These are phyloP conservation scores for Eustoma russellianum DNA, from an alignment of 257 asterid genomes.

Conservation along the genomic window DNA sequence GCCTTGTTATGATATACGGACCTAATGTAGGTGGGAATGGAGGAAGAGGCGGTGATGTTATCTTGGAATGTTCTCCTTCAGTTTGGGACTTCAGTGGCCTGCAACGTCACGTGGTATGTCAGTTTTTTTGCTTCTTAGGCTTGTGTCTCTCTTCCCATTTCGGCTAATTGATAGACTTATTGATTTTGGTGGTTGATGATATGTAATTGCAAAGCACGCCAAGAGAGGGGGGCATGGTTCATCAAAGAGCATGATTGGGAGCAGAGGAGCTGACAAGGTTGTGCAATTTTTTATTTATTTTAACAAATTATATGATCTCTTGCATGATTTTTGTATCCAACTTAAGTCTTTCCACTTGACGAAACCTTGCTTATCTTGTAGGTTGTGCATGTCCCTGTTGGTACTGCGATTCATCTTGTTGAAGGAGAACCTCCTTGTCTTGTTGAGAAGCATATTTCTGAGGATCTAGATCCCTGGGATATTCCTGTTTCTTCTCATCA, in stretches of 20 bases:
- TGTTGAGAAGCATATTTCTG: constrained; percentile 54
- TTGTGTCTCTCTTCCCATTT: constrained; percentile 1
- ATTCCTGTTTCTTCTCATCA: constrained; percentile 56
- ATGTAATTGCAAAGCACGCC: constrained; percentile 56
- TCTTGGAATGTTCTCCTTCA: constrained; percentile 67
- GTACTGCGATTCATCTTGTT: constrained; percentile 78
- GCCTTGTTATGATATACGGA: constrained; percentile 4
- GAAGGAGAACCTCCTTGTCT: constrained; percentile 68
- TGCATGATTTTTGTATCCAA: constrained; percentile 5
- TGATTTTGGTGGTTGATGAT: not conserved
- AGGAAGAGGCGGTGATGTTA: constrained; percentile 90
- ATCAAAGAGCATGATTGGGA: constrained; percentile 83
- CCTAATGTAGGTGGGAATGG: constrained; percentile 78
- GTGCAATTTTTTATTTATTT: constrained; percentile 7
- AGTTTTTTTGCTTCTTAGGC: constrained; percentile 9
- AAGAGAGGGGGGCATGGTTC: constrained; percentile 86
- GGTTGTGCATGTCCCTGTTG: constrained; percentile 85
- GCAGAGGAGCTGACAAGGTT: constrained; percentile 90
- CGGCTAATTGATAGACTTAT: not conserved
- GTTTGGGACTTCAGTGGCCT: constrained; percentile 91
- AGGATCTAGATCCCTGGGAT: constrained; percentile 78
- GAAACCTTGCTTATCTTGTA: constrained; percentile 16
- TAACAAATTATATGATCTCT: constrained; percentile 7
- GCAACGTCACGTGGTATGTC: constrained; percentile 76
- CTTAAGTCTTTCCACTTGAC: constrained; percentile 3